Percentiles rank a stretch among this genome's conserved stretches.
These are phyloP conservation scores for Monilinia laxa DNA, from an alignment of 2,329 filamentous ascomycete species.

Conservation along the genomic window DNA sequence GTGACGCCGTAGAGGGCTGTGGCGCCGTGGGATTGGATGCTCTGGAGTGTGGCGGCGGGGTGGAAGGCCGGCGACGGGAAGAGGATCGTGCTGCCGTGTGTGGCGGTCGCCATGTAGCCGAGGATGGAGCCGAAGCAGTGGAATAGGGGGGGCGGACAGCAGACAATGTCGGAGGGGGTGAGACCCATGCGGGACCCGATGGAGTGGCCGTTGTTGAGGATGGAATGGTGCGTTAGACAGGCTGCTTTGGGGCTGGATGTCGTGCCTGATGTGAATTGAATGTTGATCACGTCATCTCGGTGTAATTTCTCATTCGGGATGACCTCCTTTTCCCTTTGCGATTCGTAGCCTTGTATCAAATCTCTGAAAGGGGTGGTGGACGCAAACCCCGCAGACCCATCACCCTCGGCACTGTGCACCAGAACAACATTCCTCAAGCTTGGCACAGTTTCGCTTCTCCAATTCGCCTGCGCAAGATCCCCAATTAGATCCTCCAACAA, in stretches of 20 bases:
- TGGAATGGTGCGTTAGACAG: constrained; percentile 79
- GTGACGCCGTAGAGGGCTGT: constrained; percentile 81
- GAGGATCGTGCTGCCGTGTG: constrained; percentile 76
- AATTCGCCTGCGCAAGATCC: constrained; percentile 39
- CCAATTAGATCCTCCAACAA: constrained; percentile 55
- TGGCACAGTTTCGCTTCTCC: constrained; percentile 58
- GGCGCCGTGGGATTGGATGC: constrained; percentile 49
- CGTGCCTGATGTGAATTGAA: constrained; percentile 97
- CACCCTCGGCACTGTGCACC: constrained; percentile 67
- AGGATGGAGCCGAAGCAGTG: constrained; percentile 71
- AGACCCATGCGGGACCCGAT: constrained; percentile 86
- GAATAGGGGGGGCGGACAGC: constrained; percentile 83
- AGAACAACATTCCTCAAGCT: constrained; percentile 70
- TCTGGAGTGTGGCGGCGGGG: constrained; percentile 56
- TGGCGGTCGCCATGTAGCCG: constrained; percentile 95
- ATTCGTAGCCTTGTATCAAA: constrained; percentile 31
- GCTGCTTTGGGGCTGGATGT: constrained; percentile 89
- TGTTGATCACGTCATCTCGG: constrained; percentile 77
- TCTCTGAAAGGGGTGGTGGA: constrained; percentile 44
- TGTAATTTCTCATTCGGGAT: constrained; percentile 49
- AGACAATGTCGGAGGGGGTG: constrained; percentile 69
- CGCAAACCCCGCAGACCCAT: constrained; percentile 39
- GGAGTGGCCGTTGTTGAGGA: constrained; percentile 86
- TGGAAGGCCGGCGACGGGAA: constrained; percentile 88
- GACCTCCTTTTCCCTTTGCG: constrained; percentile 41